These are phyloP conservation scores for Torulaspora gathmanii DNA, from an alignment of 805 yeast genomes.

Conservation along the genomic window DNA sequence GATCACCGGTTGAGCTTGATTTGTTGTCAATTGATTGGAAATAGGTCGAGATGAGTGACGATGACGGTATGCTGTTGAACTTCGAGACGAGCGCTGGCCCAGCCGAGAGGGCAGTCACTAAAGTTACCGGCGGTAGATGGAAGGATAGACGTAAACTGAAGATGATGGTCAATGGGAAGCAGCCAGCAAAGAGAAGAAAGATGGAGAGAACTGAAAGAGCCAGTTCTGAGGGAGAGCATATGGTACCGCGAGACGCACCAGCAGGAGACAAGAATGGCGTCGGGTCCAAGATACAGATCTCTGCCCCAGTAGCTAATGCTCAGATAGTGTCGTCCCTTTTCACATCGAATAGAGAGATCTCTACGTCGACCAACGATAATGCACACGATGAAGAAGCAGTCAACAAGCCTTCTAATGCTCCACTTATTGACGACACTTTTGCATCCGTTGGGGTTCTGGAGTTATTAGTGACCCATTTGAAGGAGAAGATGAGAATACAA, in stretches of 20 bases:
- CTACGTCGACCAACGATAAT: constrained; percentile 34
- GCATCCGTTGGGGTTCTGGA: constrained; percentile 64
- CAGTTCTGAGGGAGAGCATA: not conserved
- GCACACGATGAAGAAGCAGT: constrained; percentile 37
- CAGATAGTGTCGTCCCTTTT: constrained; percentile 84
- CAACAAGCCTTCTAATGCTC: constrained; percentile 75
- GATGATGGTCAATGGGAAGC: constrained; percentile 44
- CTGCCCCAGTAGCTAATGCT: constrained; percentile 9
- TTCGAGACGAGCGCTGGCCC: constrained; percentile 44
- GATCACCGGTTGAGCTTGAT: not conserved
- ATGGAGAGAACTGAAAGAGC: not conserved
- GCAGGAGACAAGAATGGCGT: not conserved
- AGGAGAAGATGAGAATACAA: constrained; percentile 48
- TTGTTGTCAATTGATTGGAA: not conserved
- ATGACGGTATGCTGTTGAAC: constrained; percentile 56
- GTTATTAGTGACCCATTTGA: constrained; percentile 49
- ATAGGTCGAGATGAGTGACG: constrained; percentile 26
- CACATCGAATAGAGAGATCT: constrained; percentile 58
- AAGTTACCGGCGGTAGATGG: constrained; percentile 74
- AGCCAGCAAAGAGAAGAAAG: constrained; percentile 18
- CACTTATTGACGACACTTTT: constrained; percentile 59
- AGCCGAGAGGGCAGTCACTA: constrained; percentile 30
- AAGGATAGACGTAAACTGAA: constrained; percentile 67
- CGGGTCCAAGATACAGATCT: not conserved
- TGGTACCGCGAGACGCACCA: not conserved